Evolutionary conservation across 192 early-diverging fungal species (phyloP).

Genomic region (Endogone sp.): DNA sequence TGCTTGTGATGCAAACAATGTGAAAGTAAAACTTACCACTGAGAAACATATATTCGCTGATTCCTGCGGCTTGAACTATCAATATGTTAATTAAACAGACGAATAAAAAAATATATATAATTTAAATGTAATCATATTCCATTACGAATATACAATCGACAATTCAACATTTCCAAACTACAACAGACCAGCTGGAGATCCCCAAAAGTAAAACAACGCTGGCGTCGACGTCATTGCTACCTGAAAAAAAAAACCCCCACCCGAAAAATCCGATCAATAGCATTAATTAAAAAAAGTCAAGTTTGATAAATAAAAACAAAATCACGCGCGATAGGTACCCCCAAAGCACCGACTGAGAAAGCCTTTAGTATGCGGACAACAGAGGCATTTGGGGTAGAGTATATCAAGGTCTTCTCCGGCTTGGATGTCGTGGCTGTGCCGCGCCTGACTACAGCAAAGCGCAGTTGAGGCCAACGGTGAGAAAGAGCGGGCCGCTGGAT

Average conservation of each 20-base stretch:
- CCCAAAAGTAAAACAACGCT: slow-evolving; percentile 27
- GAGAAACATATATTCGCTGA: slow-evolving; percentile 29
- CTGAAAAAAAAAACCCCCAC: slow-evolving; percentile 5
- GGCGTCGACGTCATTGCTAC: slow-evolving; percentile 23
- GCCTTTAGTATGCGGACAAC: slow-evolving; percentile 21
- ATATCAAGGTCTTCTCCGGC: slow-evolving; percentile 19
- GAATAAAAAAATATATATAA: not conserved
- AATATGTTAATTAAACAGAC: not conserved
- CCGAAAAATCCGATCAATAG: not conserved
- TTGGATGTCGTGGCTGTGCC: no score
- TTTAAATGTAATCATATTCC: no score
- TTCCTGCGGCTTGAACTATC: slow-evolving; percentile 23
- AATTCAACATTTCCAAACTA: not conserved
- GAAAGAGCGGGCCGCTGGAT: no score
- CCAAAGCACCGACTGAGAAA: slow-evolving; percentile 28
- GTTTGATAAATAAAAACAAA: not conserved
- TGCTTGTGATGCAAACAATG: no score
- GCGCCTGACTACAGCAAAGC: no score
- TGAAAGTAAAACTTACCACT: slow-evolving; percentile 24
- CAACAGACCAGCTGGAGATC: slow-evolving; percentile 25
- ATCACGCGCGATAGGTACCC: slow-evolving; percentile 9
- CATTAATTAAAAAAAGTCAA: not conserved
- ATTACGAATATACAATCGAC: no score
- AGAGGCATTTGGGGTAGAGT: slow-evolving; percentile 23
- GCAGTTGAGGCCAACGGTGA: no score